Evolutionary conservation across 805 yeast genomes (phyloP).

Genomic region (Kodamaea lidongshanica): DNA sequence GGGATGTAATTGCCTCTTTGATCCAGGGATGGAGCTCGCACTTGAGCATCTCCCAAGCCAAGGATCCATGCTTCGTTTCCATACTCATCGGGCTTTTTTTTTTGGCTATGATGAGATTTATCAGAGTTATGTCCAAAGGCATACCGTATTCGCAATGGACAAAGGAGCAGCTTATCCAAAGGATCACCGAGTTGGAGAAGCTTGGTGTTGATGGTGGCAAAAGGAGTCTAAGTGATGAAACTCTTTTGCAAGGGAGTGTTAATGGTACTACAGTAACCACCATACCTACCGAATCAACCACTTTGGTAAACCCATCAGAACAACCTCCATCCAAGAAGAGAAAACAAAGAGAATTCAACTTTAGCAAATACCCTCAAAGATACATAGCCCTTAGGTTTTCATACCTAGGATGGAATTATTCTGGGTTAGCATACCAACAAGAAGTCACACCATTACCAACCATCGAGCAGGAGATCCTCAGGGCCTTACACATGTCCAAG

Average conservation of each 20-base stretch:
- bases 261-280: neutral
- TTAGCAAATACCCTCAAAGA: constrained; percentile 55
- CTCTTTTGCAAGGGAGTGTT: neutral
- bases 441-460: constrained; percentile 78
- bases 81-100: constrained; percentile 9
- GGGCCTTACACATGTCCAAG: constrained; percentile 63
- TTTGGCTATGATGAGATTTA: constrained; percentile 1
- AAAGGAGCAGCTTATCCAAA: constrained; percentile 54
- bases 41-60: constrained; percentile 55
- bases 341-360: constrained; percentile 51
- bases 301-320: neutral
- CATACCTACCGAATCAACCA: neutral
- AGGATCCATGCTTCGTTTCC: constrained; percentile 33
- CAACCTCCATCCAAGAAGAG: constrained; percentile 10
- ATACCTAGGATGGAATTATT: constrained; percentile 91
- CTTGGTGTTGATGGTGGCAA: neutral
- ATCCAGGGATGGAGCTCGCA: constrained; percentile 64
- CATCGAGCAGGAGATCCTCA: constrained; percentile 69
- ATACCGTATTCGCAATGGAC: constrained; percentile 55
- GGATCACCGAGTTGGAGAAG: constrained; percentile 52
- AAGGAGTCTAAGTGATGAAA: too few species aligned
- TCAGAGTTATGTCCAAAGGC: constrained; percentile 6
- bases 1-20: constrained; percentile 57
- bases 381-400: constrained; percentile 78
- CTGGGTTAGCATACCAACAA: constrained; percentile 79